Percentiles rank a stretch among this genome's conserved stretches.
These are phyloP conservation scores for Russula abietina DNA, from an alignment of 768 basidiomycete genomes.

Conservation along the genomic window DNA sequence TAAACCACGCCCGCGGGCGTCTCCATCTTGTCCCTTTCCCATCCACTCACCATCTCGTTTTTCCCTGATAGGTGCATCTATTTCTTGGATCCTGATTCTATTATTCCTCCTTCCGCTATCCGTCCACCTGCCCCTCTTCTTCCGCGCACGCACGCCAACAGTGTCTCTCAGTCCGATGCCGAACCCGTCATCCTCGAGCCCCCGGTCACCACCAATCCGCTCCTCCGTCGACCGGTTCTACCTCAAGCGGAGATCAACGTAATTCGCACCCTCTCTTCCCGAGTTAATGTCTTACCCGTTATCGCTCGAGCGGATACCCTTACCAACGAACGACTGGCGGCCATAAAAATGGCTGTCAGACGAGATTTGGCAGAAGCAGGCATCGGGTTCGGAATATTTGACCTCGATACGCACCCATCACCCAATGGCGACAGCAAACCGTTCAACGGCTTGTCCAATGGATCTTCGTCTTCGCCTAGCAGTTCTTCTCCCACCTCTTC, in stretches of 20 bases:
- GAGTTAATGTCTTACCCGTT: constrained; percentile 85
- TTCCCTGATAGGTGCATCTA: constrained; percentile 62
- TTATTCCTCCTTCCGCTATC: constrained; percentile 64
- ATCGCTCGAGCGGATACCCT: constrained; percentile 76
- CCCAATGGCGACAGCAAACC: constrained; percentile 50
- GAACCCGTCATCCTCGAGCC: constrained; percentile 79
- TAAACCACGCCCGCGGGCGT: constrained; percentile 10
- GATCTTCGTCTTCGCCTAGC: constrained; percentile 43
- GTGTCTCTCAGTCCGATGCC: constrained; percentile 63
- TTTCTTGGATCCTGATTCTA: constrained; percentile 79
- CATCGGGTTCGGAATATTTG: constrained; percentile 87
- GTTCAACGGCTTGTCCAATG: constrained; percentile 46
- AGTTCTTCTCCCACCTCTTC: constrained; percentile 67
- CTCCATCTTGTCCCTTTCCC: constrained; percentile 10
- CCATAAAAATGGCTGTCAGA: constrained; percentile 74
- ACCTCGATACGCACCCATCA: constrained; percentile 56
- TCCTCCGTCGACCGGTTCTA: constrained; percentile 59
- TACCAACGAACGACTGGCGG: constrained; percentile 73
- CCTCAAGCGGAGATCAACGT: constrained; percentile 66
- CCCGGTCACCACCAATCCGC: constrained; percentile 66
- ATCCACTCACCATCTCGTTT: constrained; percentile 19
- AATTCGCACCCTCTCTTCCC: constrained; percentile 71
- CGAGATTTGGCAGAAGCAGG: constrained; percentile 77
- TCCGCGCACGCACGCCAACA: constrained; percentile 61
- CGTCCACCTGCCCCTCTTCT: constrained; percentile 62